phyloP scores from a whole-genome alignment of 1,284 basidiomycete genomes.

The Ganoderma sinense region DNA sequence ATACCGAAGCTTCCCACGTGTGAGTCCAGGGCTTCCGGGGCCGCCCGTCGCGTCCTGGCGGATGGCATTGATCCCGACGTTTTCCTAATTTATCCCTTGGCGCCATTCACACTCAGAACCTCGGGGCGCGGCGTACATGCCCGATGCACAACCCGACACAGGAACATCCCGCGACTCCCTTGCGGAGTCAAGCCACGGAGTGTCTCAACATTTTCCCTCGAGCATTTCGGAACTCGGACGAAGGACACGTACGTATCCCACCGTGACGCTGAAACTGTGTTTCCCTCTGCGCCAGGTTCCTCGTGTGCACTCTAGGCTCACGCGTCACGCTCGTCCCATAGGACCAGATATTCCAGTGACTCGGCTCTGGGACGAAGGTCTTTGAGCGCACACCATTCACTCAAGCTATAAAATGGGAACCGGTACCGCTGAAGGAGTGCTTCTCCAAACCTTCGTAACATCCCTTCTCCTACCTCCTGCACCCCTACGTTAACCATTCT shows the following conservation, averaged over 20 bases:
- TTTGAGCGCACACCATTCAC: background rate
- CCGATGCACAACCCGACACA: constrained; percentile 17
- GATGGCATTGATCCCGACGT: constrained; percentile 15
- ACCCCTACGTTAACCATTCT: constrained; percentile 5
- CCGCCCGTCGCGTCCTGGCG: constrained; percentile 22
- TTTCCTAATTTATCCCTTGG: constrained; percentile 15
- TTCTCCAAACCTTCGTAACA: constrained; percentile 2
- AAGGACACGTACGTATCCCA: constrained; percentile 1
- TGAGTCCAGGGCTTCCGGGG: constrained; percentile 19
- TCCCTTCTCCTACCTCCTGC: background rate
- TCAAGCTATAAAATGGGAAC: constrained; percentile 18
- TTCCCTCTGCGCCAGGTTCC: background rate
- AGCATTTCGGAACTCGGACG: constrained; percentile 23
- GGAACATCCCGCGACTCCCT: background rate
- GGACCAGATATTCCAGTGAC: constrained; percentile 19
- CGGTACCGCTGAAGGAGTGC: background rate
- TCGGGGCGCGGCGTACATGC: constrained; percentile 18
- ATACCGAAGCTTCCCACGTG: constrained; percentile 1
- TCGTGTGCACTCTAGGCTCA: background rate
- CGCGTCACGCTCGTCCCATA: constrained; percentile 18
- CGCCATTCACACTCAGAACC: constrained; percentile 5
- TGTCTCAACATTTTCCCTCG: constrained; percentile 5
- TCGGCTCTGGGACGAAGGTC: constrained; percentile 7
- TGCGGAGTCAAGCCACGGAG: constrained; percentile 14
- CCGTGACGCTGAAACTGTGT: constrained; percentile 1